Conservation (phyloP, 192 early-diverging fungal species). For the Coemansia sp. region DNA sequence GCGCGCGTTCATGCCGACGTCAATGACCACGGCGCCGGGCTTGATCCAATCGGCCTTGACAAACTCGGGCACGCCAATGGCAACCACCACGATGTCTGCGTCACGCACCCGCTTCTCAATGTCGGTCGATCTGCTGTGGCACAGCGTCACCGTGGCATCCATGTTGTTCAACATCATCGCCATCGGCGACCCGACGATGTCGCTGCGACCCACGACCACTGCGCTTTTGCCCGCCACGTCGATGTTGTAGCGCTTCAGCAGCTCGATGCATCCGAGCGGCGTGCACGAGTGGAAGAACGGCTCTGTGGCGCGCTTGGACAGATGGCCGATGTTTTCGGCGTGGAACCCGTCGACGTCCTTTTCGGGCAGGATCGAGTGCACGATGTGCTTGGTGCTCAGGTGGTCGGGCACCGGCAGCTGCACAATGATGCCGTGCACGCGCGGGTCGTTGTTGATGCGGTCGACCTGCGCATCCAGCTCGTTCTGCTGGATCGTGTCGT, state of each 20-base stretch:
- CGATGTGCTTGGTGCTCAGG: conserved; percentile 79
- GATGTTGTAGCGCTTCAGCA: conserved; percentile 72
- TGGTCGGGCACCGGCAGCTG: conserved; percentile 92
- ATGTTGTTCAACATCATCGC: conserved; percentile 75
- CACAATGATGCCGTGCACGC: conserved; percentile 93
- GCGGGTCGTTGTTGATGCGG: conserved; percentile 74
- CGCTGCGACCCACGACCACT: conserved; percentile 95
- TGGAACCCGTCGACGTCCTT: conserved; percentile 99
- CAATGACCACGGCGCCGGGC: conserved; percentile 90
- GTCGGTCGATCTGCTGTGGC: conserved; percentile 83
- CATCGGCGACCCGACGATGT: conserved; percentile 90
- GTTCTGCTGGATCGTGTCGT: conserved; percentile 65
- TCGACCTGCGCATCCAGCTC: conserved; percentile 71
- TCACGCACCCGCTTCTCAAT: conserved; percentile 74
- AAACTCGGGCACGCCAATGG: conserved; percentile 77
- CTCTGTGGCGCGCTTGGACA: conserved; percentile 77
- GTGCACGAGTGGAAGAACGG: conserved; percentile 95
- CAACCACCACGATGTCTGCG: conserved; percentile 92
- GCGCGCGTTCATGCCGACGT: conserved; percentile 95
- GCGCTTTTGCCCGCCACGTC: conserved; percentile 82
- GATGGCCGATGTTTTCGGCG: conserved; percentile 86
- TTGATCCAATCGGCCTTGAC: conserved; percentile 96
- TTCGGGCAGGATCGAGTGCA: conserved; percentile 78
- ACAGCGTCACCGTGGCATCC: conserved; percentile 93
- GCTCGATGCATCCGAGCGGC: conserved; percentile 89